Percentiles rank a stretch among this genome's conserved stretches.
Evolutionary conservation across 345 rosid genomes (phyloP).

Genomic region (Populus pruinosa): DNA sequence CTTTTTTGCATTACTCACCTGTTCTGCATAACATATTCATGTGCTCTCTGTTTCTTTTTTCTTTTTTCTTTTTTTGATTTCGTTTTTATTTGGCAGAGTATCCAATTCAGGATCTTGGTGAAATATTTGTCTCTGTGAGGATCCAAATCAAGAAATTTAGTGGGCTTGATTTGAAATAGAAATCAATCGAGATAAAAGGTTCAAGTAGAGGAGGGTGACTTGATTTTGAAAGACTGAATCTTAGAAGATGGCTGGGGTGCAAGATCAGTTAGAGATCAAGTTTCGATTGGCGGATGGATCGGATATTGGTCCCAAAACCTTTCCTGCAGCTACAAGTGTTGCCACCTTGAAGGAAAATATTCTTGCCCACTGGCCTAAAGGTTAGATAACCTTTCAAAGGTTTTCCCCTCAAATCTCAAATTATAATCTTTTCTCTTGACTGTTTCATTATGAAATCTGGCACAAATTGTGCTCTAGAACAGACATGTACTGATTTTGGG

Average conservation of each 20-base stretch:
- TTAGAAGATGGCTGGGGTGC: constrained; percentile 64
- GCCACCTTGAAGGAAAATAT: constrained; percentile 84
- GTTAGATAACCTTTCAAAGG: constrained; percentile 33
- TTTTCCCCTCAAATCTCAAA: not conserved
- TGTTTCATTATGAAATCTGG: constrained; percentile 7
- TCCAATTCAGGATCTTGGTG: constrained; percentile 15
- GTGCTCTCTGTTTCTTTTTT: not conserved
- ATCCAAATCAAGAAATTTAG: constrained; percentile 11
- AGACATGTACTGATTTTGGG: not conserved
- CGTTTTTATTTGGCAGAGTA: constrained; percentile 26
- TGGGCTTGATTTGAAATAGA: constrained; percentile 18
- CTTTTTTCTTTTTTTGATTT: constrained; percentile 6
- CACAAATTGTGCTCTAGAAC: not conserved
- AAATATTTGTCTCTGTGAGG: constrained; percentile 9
- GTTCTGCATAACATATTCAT: constrained; percentile 1
- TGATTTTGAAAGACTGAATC: constrained; percentile 13
- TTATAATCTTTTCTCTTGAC: not conserved
- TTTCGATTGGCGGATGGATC: constrained; percentile 89
- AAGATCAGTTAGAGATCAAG: constrained; percentile 87
- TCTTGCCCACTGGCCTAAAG: constrained; percentile 96
- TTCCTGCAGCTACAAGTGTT: constrained; percentile 82
- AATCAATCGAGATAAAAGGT: constrained; percentile 19
- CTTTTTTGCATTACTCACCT: constrained; percentile 8
- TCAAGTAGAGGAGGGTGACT: constrained; percentile 20
- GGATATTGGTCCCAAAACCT: constrained; percentile 87